Percentiles rank a stretch among this genome's conserved stretches.
Evolutionary conservation across 75 land plant genomes (phyloP).

Genomic region (Pinus taeda): DNA sequence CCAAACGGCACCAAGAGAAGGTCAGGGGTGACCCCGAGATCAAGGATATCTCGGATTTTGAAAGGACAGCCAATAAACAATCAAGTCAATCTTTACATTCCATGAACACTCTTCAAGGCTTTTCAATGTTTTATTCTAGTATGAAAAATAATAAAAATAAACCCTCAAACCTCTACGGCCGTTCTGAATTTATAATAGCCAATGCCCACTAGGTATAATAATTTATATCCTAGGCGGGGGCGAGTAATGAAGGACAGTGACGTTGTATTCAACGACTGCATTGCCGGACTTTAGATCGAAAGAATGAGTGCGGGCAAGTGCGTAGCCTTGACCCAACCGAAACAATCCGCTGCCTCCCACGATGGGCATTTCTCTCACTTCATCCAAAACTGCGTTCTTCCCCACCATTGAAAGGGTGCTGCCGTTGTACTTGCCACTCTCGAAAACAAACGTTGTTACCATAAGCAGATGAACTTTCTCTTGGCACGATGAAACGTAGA

Average conservation of each 20-base stretch:
- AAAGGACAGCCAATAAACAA: too few relatives aligned
- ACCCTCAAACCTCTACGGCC: too few relatives aligned
- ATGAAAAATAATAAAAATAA: too few relatives aligned
- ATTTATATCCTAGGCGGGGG: too few relatives aligned
- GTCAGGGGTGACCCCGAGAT: too few relatives aligned
- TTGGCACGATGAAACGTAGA: background rate
- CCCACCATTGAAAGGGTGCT: conserved; percentile 19
- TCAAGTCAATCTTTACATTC: too few relatives aligned
- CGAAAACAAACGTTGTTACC: background rate
- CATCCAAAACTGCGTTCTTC: background rate
- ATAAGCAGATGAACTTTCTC: conserved; percentile 10
- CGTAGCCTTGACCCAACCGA: conserved; percentile 16
- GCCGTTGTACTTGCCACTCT: conserved; percentile 8
- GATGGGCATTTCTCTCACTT: conserved; percentile 20
- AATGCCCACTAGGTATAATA: too few relatives aligned
- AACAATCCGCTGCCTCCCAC: conserved; percentile 23
- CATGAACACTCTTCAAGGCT: too few relatives aligned
- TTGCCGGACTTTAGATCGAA: background rate
- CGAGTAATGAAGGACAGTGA: conserved; percentile 18
- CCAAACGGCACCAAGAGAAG: too few relatives aligned
- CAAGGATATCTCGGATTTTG: too few relatives aligned
- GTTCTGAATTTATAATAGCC: too few relatives aligned
- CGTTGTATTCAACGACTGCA: conserved; percentile 24
- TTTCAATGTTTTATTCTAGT: too few relatives aligned
- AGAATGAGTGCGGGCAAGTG: background rate